A percentile compares a stretch with the other conserved stretches of the same genome.
Conservation (phyloP, 148 eudicot genomes). For the Camellia granthamiana region DNA sequence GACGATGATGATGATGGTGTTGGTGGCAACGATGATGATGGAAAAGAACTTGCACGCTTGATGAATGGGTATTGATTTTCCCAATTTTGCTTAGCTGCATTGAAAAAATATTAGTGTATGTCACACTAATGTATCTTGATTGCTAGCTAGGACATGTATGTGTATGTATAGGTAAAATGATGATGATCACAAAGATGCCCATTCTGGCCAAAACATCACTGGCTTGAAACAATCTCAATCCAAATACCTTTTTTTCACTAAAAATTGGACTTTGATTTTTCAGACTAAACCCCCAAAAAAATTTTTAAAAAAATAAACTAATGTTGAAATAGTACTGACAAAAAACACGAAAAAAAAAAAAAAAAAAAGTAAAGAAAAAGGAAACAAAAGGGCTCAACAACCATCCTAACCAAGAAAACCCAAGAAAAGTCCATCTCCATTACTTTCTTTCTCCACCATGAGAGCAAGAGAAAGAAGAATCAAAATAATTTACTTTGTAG, state of each 20-base stretch:
- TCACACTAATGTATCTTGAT: too few relatives aligned
- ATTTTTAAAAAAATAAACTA: not conserved
- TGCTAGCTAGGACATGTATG: too few relatives aligned
- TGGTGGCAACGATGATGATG: slow-evolving; percentile 10
- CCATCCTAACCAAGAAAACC: not conserved
- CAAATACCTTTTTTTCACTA: too few relatives aligned
- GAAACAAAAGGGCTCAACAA: not conserved
- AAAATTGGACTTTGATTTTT: too few relatives aligned
- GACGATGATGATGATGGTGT: slow-evolving; percentile 14
- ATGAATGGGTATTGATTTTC: slow-evolving; percentile 52
- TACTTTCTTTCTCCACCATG: not conserved
- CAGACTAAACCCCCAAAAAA: slow-evolving; percentile 19
- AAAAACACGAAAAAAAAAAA: not conserved
- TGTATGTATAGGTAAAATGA: too few relatives aligned
- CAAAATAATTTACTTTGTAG: not conserved
- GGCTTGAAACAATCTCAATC: not conserved
- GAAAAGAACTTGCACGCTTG: slow-evolving; percentile 50
- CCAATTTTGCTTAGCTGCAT: slow-evolving; percentile 33
- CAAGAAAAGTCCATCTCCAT: not conserved
- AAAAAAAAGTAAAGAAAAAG: not conserved
- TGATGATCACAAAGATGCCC: too few relatives aligned
- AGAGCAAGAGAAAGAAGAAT: not conserved
- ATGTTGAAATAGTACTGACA: not conserved
- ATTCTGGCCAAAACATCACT: not conserved
- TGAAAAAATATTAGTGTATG: not conserved